Evolutionary conservation across 345 rosid genomes (phyloP).

Genomic region (Linum trigynum): DNA sequence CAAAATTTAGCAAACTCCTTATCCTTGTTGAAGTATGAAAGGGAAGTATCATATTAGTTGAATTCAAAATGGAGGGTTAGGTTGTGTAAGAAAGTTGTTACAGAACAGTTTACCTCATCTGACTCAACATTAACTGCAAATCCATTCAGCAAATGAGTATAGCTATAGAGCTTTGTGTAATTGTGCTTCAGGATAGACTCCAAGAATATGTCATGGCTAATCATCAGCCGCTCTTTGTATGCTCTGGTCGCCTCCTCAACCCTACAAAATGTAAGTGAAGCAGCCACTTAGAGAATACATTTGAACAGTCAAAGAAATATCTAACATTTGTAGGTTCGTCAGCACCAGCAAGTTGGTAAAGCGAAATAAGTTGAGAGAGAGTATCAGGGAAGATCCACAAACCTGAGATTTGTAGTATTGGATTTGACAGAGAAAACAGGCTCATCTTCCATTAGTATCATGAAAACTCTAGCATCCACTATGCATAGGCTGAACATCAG

Average conservation of each 20-base stretch:
- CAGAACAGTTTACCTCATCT: constrained; percentile 22
- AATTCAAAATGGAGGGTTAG: too few relatives aligned
- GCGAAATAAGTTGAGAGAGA: too few relatives aligned
- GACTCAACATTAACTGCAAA: constrained; percentile 31
- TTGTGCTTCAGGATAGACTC: constrained; percentile 2
- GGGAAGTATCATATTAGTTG: too few relatives aligned
- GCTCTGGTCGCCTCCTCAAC: not conserved
- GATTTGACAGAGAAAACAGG: constrained; percentile 21
- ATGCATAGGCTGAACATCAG: constrained; percentile 1
- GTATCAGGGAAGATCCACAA: not conserved
- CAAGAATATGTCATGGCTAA: constrained; percentile 1
- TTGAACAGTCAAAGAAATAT: too few relatives aligned
- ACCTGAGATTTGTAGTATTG: constrained; percentile 15
- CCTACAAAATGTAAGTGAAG: not conserved
- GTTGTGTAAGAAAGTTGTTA: not conserved
- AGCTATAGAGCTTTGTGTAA: constrained; percentile 38
- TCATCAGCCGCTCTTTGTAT: not conserved
- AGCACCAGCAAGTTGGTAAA: too few relatives aligned
- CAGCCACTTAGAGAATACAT: too few relatives aligned
- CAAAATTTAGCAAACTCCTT: not conserved
- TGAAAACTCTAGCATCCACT: constrained; percentile 27
- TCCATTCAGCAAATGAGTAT: constrained; percentile 38
- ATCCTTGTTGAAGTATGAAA: too few relatives aligned
- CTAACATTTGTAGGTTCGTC: too few relatives aligned
- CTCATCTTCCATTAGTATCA: constrained; percentile 29